Evolutionary conservation across 1,284 basidiomycete genomes (phyloP).

Genomic region (Puccinia sorghi): DNA sequence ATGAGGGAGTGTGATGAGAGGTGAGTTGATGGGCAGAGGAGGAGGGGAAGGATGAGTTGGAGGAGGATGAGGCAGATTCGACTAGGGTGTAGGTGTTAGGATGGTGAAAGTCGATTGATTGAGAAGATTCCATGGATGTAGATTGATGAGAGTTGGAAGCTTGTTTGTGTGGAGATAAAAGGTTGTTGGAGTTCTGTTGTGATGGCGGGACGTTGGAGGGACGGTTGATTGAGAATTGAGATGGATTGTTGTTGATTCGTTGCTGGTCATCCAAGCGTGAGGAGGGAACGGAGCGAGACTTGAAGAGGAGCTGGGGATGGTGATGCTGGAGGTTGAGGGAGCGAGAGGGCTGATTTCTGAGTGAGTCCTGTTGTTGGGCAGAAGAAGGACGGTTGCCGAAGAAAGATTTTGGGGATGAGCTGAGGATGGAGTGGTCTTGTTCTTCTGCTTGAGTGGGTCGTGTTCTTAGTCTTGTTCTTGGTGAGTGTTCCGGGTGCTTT

Average conservation of each 20-base stretch:
- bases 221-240: slow-evolving; percentile 11
- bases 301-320: not conserved
- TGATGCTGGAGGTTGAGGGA: not conserved
- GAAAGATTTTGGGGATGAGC: slow-evolving; percentile 1
- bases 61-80: slow-evolving; percentile 15
- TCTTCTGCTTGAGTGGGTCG: not conserved
- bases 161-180: not conserved
- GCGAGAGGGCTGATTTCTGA: not conserved
- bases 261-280: slow-evolving; percentile 16
- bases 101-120: slow-evolving; percentile 15
- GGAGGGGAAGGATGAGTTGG: not conserved
- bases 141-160: not conserved
- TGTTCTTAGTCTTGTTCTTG: not conserved
- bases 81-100: not conserved
- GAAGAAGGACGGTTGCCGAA: not conserved
- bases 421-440: not conserved
- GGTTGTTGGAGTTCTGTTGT: not conserved
- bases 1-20: slow-evolving; percentile 13
- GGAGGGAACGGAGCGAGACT: slow-evolving; percentile 16
- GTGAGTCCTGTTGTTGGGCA: not conserved
- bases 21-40: slow-evolving; percentile 4
- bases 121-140: slow-evolving; percentile 15
- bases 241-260: not conserved
- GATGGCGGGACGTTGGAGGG: slow-evolving; percentile 16
- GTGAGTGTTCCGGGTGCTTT: not conserved